Evolutionary conservation across 2,329 filamentous ascomycete genomes (phyloP), one percentile per base, ranked within the genome.

Genomic region (Talaromyces albobiverticillius): DNA sequence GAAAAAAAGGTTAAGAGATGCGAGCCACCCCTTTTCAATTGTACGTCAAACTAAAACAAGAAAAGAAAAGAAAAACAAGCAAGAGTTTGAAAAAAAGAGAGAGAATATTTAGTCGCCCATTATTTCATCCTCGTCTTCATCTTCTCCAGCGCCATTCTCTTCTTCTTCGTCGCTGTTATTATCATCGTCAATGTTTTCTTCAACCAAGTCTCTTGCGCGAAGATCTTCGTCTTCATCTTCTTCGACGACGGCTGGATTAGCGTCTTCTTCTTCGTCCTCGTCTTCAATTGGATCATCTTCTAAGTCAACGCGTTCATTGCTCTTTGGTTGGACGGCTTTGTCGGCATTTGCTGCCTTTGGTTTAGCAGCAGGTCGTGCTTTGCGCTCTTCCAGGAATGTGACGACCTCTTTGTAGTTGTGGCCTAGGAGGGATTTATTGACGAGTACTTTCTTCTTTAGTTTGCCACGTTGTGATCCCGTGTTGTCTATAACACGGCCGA

Each of bases 371-470:
- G 54, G 59, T 42, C 63, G 65, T 32, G 66, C 61, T 64, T 86
- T 85, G 46, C 80, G 78, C 54, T 87, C 83, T 63, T 96, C 91
- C 3, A 97, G 77, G 68, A 87, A 94, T 8, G 84, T 82, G 4
- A 96, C 76, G 6, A 96, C 84, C 63, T 94, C 90, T 65, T 87
- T 89, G 78, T 89, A 95, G 67, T 94, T 96, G 43, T 82, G 77
- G 2, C 94, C 94, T 3, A 99, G 80, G 65, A 84, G 85, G n/a
- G 76, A 77, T 66, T 87, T 87, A 72, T 99, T 96, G 60, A 89
- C 81, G 63, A 87, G 79, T 20, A 99, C 77, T 18, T 91, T 82
- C 62, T 84, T 82, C 59, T 83, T 82, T 32, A 95, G 79, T 65
- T 82, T 83, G 26, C 83, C 85, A 8, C 80, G 80, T 26, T 82